Evolutionary conservation across 768 basidiomycete species (phyloP), one percentile per base, ranked within the genome.

Genomic region (Pleurotus djamor): DNA sequence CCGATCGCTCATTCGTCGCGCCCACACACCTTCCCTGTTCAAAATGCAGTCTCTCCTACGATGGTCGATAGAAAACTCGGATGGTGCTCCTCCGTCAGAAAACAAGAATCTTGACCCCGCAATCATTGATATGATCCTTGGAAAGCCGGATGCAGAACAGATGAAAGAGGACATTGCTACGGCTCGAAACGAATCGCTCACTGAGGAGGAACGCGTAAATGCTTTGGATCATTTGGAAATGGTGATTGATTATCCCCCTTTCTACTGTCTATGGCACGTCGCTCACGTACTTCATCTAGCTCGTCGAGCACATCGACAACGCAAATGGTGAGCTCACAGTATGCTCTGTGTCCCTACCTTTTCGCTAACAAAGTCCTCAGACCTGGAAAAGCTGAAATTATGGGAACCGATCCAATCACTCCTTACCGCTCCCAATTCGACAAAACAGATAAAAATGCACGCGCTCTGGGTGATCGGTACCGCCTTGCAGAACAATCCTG

Each of bases 301-400:
- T 96, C 33, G 79, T 96, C 58, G 92, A 96, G 70, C 83, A 83
- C 43, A 92, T 96, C 56, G 94, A 96, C 66, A 96, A 96, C 69
- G 94, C 94, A 0, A 96, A 94, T 68, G 83, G 94, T 88, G 67
- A 48, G 59, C 69, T 59, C 28, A 7, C 44, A 61, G 14, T 14
- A 21, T 16, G 35, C 9, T 5, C 35, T 57, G n/a, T 7, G 28
- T 10, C 51, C 55, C 1, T 52, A 57, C 6, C 36, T 60, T 13
- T 59, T 43, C 51, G 47, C 4, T 48, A 4, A 32, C 8, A 28
- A 28, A 28, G 35, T 8, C 33, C 17, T 0, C 64, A 94, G 93
- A 96, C 77, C 75, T 96, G 4, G 80, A 82, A 59, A 87, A 85
- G 60, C 69, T 95, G 60, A 79, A 83, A 47, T 83, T 96, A 71